A percentile compares a stretch with the other conserved stretches of the same genome.
Conservation (phyloP, 2,329 filamentous ascomycete genomes). For the Cercospora citrullina region DNA sequence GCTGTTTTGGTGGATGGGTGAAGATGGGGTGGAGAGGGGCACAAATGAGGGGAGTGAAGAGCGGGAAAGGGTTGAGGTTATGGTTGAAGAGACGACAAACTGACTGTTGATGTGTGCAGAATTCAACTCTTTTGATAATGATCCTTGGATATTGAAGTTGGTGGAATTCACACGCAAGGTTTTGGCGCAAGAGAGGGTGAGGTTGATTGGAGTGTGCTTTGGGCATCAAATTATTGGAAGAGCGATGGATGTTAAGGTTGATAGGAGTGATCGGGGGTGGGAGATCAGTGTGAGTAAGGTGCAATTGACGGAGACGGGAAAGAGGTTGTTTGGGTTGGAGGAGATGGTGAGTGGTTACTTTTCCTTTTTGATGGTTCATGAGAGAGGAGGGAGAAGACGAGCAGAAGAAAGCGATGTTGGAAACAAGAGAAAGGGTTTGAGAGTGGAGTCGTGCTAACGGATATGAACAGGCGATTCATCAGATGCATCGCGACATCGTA, state of each 20-base stretch:
- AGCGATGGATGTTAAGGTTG: conserved; percentile 68
- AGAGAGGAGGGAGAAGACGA: neutral
- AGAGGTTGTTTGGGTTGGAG: conserved; percentile 68
- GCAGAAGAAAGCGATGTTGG: neutral
- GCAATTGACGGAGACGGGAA: conserved; percentile 67
- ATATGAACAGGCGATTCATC: conserved; percentile 63
- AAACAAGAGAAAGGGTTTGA: neutral
- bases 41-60: neutral
- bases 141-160: conserved; percentile 74
- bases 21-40: conserved; percentile 28
- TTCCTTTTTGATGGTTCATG: no score
- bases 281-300: conserved; percentile 75
- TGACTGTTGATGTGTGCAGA: conserved; percentile 44
- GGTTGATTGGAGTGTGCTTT: conserved; percentile 80
- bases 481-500: conserved; percentile 84
- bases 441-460: neutral
- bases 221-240: conserved; percentile 82
- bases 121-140: conserved; percentile 70
- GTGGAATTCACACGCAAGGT: conserved; percentile 66
- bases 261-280: conserved; percentile 69
- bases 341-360: conserved; percentile 51
- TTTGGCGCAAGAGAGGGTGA: conserved; percentile 61
- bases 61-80: neutral
- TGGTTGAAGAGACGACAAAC: no score
- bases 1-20: neutral